Evolutionary conservation across 768 basidiomycete genomes (phyloP).

Genomic region (Nidularia sp.): DNA sequence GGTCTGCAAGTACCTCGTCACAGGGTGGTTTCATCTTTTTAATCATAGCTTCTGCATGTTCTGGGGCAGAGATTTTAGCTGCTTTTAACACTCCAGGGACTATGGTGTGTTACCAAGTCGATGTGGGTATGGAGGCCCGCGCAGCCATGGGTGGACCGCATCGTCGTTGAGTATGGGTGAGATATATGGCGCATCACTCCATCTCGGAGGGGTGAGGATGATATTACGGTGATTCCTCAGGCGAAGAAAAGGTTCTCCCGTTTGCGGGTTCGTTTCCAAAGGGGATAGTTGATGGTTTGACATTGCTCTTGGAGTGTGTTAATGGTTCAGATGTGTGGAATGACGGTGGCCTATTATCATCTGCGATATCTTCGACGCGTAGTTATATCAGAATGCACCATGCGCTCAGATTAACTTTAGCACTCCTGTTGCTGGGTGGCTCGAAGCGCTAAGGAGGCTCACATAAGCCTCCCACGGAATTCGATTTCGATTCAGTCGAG

Average conservation of each 20-base stretch:
- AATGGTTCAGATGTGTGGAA: too few species aligned
- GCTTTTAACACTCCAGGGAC: neutral
- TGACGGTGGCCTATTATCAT: too few species aligned
- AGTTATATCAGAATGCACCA: too few species aligned
- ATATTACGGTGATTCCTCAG: neutral
- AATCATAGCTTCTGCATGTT: neutral
- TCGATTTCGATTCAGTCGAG: too few species aligned
- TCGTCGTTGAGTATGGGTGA: neutral
- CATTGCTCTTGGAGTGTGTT: too few species aligned
- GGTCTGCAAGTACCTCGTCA: neutral
- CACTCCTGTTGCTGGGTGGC: too few species aligned
- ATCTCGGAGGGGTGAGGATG: neutral
- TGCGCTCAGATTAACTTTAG: too few species aligned
- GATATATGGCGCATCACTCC: neutral
- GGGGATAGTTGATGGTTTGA: too few species aligned
- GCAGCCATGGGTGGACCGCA: neutral
- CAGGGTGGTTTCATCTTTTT: neutral
- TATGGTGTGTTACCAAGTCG: neutral
- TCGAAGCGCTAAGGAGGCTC: too few species aligned
- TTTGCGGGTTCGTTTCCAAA: neutral
- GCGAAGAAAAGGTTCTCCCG: neutral
- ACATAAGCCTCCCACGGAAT: too few species aligned
- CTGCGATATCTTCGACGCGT: too few species aligned
- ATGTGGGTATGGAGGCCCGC: neutral
- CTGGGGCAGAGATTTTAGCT: neutral